Base-by-base conservation (phyloP, 1,139 yeast genomes). In the Sugiyamaella novakii region DNA sequence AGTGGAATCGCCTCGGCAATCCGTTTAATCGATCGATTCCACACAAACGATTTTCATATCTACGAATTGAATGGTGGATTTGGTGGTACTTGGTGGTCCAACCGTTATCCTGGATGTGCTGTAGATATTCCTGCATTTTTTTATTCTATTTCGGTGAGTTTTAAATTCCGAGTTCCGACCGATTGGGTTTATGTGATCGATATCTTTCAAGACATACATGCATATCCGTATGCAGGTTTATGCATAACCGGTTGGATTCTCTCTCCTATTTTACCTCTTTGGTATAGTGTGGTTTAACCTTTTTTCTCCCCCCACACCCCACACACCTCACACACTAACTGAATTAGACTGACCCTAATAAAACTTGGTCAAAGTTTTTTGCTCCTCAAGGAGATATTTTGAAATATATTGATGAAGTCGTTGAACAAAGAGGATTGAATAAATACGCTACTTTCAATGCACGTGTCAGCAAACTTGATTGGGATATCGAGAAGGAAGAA, bases 21-120 rank as follows among this genome's bases (percentile, higher is more conserved):
- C 19, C 47, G 49, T 15, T 35, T 54, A 22, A 41, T 49, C 25
- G 44, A 50, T 6, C 44, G 43, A 27, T 36, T 54, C 15, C 47
- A 52, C n/a, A 45, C 52, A 22, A 39, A 46, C 24, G 59, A 55
- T 22, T 54, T 54, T 31, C 47, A 45, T 17, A 46, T 55, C 38
- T 55, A 54, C 38, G 58, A 55, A 24, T 42, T 43, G 6, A 30
- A 47, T 11, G 37, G 17, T 7, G 49, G 46, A 10, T 70, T 74
- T 54, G 80, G 80, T 14, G 80, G 80, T 5, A 76, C 80, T 31
- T 76, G 80, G 80, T 74, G 69, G 59, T 74, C 77, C 25, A 76
- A 77, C 55, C 71, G 77, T 2, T 76, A 77, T 54, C 80, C 80
- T 1, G 80, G 63, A 17, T 62, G 59, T 28, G 61, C 60, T 11